These are phyloP conservation scores for Begonia loranthoides DNA, from an alignment of 306 rosid genomes.

Conservation along the genomic window DNA sequence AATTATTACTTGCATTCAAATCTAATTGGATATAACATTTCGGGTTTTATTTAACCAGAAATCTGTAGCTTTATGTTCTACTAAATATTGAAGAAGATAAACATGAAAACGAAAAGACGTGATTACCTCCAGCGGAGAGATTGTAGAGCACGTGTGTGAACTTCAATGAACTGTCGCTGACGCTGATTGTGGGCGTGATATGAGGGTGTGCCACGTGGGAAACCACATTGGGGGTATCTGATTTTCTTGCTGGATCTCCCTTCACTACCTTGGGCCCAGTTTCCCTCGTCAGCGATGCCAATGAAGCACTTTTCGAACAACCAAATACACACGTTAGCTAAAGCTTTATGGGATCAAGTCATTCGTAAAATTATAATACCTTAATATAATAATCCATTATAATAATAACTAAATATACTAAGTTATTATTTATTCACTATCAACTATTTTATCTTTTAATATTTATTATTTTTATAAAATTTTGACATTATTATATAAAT, in stretches of 20 bases:
- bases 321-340: not conserved
- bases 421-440: not conserved
- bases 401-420: not conserved
- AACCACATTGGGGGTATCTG: constrained; percentile 15
- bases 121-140: constrained; percentile 73
- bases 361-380: no score
- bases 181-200: constrained; percentile 43
- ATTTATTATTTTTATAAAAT: no score
- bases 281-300: constrained; percentile 78
- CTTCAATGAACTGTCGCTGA: constrained; percentile 74
- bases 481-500: no score
- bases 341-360: not conserved
- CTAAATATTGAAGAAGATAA: no score
- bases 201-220: constrained; percentile 28
- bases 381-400: no score
- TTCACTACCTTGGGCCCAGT: constrained; percentile 74
- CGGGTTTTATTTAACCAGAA: no score
- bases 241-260: constrained; percentile 62
- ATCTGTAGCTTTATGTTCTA: no score
- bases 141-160: constrained; percentile 88
- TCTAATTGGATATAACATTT: no score
- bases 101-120: no score
- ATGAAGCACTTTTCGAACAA: constrained; percentile 38
- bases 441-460: no score
- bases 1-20: no score